Percentiles rank a stretch among this genome's conserved stretches.
These are phyloP conservation scores for Glycine latifolia DNA, from an alignment of 306 rosid species.

Conservation along the genomic window DNA sequence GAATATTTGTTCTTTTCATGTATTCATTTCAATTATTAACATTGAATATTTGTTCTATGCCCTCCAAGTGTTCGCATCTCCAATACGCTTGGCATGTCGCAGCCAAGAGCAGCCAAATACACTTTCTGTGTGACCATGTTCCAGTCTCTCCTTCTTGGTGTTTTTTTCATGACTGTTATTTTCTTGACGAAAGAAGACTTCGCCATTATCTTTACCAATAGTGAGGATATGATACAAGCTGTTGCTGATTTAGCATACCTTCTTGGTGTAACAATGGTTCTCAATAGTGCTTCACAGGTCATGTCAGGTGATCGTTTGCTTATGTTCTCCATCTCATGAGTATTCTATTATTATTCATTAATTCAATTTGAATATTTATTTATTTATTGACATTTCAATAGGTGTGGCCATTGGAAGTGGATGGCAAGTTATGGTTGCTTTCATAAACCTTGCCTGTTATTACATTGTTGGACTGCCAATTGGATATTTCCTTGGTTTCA, in stretches of 20 bases:
- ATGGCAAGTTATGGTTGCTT: constrained; percentile 66
- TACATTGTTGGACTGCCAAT: constrained; percentile 66
- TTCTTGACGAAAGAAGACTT: constrained; percentile 33
- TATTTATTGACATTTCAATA: neutral
- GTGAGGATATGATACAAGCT: constrained; percentile 38
- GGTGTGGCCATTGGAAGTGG: constrained; percentile 74
- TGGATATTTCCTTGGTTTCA: constrained; percentile 35
- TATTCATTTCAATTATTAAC: too few species aligned
- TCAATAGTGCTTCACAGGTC: constrained; percentile 41
- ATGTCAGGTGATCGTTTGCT: constrained; percentile 53
- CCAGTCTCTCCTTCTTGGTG: constrained; percentile 55
- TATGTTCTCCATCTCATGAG: too few species aligned
- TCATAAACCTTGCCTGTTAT: neutral
- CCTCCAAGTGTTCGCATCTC: constrained; percentile 64
- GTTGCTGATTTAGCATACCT: constrained; percentile 45
- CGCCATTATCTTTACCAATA: constrained; percentile 47
- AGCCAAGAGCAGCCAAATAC: constrained; percentile 66
- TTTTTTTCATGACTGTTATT: constrained; percentile 45
- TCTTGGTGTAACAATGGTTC: constrained; percentile 41
- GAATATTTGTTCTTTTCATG: neutral
- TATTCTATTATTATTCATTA: neutral
- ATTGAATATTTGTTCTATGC: neutral
- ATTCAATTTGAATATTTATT: too few species aligned
- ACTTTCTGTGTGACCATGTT: constrained; percentile 53
- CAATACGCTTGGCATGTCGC: constrained; percentile 61